Evolutionary conservation across 805 yeast genomes (phyloP).

Genomic region (Candida xiaguanensis): DNA sequence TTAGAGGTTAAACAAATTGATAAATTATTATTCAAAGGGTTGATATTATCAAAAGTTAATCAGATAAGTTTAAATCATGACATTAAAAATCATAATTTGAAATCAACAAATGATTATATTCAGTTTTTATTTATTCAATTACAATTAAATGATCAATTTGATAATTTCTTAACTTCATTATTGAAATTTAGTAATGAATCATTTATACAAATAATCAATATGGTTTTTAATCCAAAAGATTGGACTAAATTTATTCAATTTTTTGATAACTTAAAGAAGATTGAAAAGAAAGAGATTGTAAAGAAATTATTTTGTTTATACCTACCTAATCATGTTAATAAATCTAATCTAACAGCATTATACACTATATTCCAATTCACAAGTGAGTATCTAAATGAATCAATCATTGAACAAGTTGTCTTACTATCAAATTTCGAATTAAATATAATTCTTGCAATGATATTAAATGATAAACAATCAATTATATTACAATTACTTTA

Average conservation of each 20-base stretch:
- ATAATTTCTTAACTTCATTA: conserved; percentile 19
- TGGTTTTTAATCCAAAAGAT: conserved; percentile 16
- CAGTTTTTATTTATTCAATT: conserved; percentile 13
- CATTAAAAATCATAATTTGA: conserved; percentile 9
- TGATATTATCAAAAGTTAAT: conserved; percentile 19
- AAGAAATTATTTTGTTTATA: conserved; percentile 14
- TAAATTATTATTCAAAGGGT: conserved; percentile 34
- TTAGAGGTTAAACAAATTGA: conserved; percentile 30
- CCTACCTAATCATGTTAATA: conserved; percentile 8
- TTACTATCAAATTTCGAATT: conserved; percentile 19
- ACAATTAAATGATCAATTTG: conserved; percentile 10
- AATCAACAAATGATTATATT: conserved; percentile 18
- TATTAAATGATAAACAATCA: conserved; percentile 7
- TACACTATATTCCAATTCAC: conserved; percentile 15
- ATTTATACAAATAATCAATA: conserved; percentile 18
- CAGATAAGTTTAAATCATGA: conserved; percentile 15
- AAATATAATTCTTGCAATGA: conserved; percentile 15
- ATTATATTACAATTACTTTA: conserved; percentile 9
- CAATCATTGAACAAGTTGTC: conserved; percentile 7
- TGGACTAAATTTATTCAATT: conserved; percentile 18
- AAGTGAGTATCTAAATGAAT: conserved; percentile 8
- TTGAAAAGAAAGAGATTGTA: conserved; percentile 22
- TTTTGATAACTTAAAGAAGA: conserved; percentile 19
- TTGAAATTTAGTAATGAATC: conserved; percentile 16
- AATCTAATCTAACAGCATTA: conserved; percentile 15